Evolutionary conservation across 257 asterid genomes (phyloP).

Genomic region (Primulina huaijiensis): DNA sequence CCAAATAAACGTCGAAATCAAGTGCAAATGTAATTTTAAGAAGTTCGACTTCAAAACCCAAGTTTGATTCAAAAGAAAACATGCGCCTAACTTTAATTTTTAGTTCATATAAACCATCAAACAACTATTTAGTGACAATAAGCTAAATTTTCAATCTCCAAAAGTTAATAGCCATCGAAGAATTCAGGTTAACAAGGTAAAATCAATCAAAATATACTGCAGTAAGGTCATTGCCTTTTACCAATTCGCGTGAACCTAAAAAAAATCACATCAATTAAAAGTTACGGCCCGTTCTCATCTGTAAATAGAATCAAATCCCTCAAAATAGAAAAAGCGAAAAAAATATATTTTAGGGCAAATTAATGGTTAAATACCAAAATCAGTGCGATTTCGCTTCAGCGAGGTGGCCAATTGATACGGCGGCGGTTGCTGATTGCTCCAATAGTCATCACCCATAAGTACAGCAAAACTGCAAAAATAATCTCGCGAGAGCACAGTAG

Average conservation of each 20-base stretch:
- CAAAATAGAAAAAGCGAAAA: neutral
- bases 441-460: slow-evolving; percentile 43
- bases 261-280: neutral
- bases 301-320: neutral
- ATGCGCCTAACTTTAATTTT: too few species aligned
- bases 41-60: too few species aligned
- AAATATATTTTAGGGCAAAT: neutral
- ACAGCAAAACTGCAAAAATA: neutral
- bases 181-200: slow-evolving; percentile 2
- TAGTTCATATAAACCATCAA: neutral
- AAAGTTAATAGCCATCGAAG: neutral
- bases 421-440: slow-evolving; percentile 35
- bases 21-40: too few species aligned
- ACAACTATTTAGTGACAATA: neutral
- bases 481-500: neutral
- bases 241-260: neutral
- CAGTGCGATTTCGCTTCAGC: slow-evolving; percentile 48
- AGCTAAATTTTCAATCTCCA: neutral
- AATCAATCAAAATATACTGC: neutral
- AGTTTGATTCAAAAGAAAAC: too few species aligned
- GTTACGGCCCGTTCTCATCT: neutral
- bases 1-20: too few species aligned
- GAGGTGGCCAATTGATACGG: slow-evolving; percentile 30
- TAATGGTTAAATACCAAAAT: slow-evolving; percentile 30
- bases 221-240: neutral